These are phyloP conservation scores for Pestalotiopsis sp. DNA, from an alignment of 2,329 filamentous ascomycete genomes.

Conservation along the genomic window DNA sequence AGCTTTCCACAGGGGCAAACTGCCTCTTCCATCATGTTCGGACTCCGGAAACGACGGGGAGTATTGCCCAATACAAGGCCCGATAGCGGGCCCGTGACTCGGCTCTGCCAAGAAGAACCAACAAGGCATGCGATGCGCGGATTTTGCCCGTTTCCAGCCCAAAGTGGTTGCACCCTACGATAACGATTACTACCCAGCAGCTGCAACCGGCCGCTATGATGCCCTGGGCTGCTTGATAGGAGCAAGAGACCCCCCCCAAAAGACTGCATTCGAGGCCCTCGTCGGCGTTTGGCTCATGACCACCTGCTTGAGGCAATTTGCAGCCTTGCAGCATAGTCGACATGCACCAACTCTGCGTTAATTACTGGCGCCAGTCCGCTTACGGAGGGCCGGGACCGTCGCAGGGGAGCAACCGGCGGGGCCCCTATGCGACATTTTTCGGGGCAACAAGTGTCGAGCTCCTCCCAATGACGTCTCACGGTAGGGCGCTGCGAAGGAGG, in stretches of 20 bases:
- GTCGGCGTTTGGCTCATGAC: background rate
- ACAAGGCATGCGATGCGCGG: background rate
- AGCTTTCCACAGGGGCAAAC: background rate
- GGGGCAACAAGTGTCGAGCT: slow-evolving; percentile 10
- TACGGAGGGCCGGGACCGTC: slow-evolving; percentile 18
- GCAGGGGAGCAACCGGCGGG: slow-evolving; percentile 5
- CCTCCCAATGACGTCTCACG: slow-evolving; percentile 6
- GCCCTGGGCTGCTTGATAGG: background rate
- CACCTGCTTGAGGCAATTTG: slow-evolving; percentile 24
- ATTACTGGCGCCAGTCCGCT: slow-evolving; percentile 19
- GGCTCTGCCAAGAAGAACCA: background rate
- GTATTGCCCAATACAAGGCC: background rate
- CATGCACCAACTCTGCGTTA: slow-evolving; percentile 10
- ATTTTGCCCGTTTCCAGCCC: background rate
- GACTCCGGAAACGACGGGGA: background rate
- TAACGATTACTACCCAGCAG: background rate
- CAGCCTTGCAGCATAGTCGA: slow-evolving; percentile 22
- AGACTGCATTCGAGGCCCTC: background rate
- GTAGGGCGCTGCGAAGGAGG: background rate
- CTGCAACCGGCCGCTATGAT: background rate
- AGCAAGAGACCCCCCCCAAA: background rate
- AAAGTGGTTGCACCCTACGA: background rate
- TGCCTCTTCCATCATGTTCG: background rate
- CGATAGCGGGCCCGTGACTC: background rate
- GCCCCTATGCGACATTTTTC: slow-evolving; percentile 24